Conservation (phyloP, 495 filamentous ascomycete species). For the Talaromyces stipitatus region DNA sequence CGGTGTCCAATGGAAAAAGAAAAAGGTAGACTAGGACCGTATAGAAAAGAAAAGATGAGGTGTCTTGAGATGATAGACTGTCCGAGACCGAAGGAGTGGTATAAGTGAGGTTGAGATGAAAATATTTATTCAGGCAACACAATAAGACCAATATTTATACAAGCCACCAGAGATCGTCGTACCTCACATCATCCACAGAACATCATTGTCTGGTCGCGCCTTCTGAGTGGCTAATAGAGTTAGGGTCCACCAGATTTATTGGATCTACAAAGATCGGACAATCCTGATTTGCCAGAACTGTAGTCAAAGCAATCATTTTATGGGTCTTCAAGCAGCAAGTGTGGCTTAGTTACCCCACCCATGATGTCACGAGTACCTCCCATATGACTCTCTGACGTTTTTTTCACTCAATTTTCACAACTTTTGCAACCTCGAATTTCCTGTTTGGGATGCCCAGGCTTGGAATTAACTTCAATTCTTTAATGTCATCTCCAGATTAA, state of each 20-base stretch:
- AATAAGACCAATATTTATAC: background rate
- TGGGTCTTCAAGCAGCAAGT: background rate
- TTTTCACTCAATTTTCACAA: too few relatives aligned
- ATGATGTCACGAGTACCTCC: background rate
- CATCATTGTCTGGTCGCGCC: too few relatives aligned
- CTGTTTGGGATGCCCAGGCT: background rate
- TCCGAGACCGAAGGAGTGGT: too few relatives aligned
- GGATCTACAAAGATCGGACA: too few relatives aligned
- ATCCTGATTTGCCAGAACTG: background rate
- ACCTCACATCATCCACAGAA: background rate
- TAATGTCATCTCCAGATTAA: too few relatives aligned
- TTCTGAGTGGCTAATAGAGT: background rate
- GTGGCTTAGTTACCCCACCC: background rate
- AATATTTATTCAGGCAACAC: background rate
- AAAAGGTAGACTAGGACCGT: background rate
- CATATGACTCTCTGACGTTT: background rate
- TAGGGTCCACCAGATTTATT: too few relatives aligned
- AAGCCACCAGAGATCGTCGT: background rate
- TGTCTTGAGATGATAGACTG: background rate
- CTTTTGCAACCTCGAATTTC: background rate
- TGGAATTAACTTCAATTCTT: too few relatives aligned
- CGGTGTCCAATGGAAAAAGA: background rate
- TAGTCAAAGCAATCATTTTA: background rate
- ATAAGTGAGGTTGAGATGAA: too few relatives aligned
- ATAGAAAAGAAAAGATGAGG: too few relatives aligned